Base-by-base conservation (phyloP, 2,329 filamentous ascomycete species). In the Aspergillus aculeatinus region DNA sequence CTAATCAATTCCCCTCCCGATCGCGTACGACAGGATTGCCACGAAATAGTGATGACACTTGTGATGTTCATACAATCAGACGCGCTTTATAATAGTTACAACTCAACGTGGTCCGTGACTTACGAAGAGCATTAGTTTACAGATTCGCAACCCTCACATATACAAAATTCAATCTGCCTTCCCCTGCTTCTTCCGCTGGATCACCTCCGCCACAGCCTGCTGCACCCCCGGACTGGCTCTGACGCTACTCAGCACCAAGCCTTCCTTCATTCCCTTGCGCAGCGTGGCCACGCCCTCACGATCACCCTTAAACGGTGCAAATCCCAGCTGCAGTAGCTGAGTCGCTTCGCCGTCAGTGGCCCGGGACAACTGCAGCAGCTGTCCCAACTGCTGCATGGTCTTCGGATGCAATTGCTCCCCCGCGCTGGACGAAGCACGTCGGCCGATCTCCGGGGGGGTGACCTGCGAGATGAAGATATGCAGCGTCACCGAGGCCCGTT, bases 391-490 rank as follows among this genome's bases (percentile, higher is more conserved):
- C 73, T 89, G 83, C 49, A 85, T 78, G 70, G 75, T 84, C 79
- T 70, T 85, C 79, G 62, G 74, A 57, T 70, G 68, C 51, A 78
- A 68, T 48, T 67, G 70, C 48, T 77, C 73, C 58, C 68, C 68
- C 12, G 63, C 68, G 6, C 58, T 66, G 33, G 68, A 65, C 64
- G 68, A 72, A 63, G 59, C 72, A 65, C 69, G 77, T 63, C 77
- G 78, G 64, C 70, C 77, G 51, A 74, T 76, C 12, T 91, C 76
- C 4, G 92, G 78, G 3, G 91, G 91, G 0, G 89, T 89, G 54
- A 96, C 83, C 76, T 96, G 92, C 5, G 88, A 88, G 60, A 96
- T 85, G 54, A 91, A 93, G 65, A 96, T 91, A 76, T 91, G 93
- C 27, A 91, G 77, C 2, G 92, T 93, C 55, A 98, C 80, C 16